Percentiles rank a stretch among this genome's conserved stretches.
These are phyloP conservation scores for Epichloe aotearoae DNA, from an alignment of 2,329 filamentous ascomycete genomes.

Conservation along the genomic window DNA sequence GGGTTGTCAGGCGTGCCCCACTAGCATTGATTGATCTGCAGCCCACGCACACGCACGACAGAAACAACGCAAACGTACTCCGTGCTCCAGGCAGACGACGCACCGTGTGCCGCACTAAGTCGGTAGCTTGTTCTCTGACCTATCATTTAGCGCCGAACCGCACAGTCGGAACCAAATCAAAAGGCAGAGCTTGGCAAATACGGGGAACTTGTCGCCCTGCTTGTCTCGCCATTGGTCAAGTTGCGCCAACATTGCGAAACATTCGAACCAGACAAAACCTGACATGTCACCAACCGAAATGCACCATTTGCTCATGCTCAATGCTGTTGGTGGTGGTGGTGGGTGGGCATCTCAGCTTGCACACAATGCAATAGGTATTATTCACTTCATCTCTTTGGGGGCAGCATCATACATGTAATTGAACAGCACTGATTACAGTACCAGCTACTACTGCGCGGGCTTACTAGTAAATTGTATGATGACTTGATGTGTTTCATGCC, in stretches of 20 bases:
- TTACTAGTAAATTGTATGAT: too few species aligned
- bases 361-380: too few species aligned
- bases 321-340: too few species aligned
- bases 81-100: not conserved
- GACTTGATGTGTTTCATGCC: not conserved
- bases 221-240: slow-evolving; percentile 1
- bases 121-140: not conserved
- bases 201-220: not conserved
- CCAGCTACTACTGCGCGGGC: too few species aligned
- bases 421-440: too few species aligned
- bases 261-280: not conserved
- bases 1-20: too few species aligned
- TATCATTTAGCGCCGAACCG: slow-evolving; percentile 5
- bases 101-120: not conserved
- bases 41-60: too few species aligned
- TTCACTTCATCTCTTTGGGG: too few species aligned
- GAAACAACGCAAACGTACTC: not conserved
- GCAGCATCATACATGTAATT: too few species aligned
- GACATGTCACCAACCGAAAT: not conserved
- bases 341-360: too few species aligned
- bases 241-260: not conserved
- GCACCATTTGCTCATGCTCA: too few species aligned
- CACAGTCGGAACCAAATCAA: slow-evolving; percentile 5
- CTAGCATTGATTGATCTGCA: too few species aligned
- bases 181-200: not conserved